phyloP scores from a whole-genome alignment of 2,329 filamentous ascomycete genomes.

The Alternaria solani region DNA sequence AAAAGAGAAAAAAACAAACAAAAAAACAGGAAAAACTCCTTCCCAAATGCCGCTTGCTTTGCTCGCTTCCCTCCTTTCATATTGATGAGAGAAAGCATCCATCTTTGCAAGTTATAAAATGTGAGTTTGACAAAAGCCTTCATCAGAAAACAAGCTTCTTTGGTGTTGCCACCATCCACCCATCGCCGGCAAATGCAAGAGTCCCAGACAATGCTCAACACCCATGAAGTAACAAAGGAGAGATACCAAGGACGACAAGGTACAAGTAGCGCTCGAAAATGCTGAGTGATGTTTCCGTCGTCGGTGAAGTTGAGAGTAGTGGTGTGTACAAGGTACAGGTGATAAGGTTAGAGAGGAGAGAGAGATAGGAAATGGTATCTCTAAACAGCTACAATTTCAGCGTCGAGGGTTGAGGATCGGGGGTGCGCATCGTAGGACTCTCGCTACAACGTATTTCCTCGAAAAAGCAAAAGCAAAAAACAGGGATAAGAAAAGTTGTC shows the following conservation, averaged over 20 bases:
- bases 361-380: constrained; percentile 50
- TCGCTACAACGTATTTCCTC: constrained; percentile 32
- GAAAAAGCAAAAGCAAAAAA: constrained; percentile 29
- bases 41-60: constrained; percentile 30
- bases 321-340: constrained; percentile 27
- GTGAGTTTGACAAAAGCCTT: constrained; percentile 21
- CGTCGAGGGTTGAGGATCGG: constrained; percentile 22
- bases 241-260: constrained; percentile 42
- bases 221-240: constrained; percentile 44
- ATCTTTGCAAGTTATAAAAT: constrained; percentile 9
- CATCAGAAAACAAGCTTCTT: constrained; percentile 31
- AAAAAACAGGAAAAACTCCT: constrained; percentile 24
- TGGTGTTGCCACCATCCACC: constrained; percentile 25
- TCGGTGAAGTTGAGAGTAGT: constrained; percentile 27
- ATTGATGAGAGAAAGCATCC: constrained; percentile 13
- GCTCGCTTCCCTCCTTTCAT: constrained; percentile 12
- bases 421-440: constrained; percentile 29
- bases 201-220: constrained; percentile 20
- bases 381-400: constrained; percentile 48
- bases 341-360: constrained; percentile 26
- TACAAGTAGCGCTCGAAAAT: constrained; percentile 22
- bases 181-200: constrained; percentile 23
- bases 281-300: constrained; percentile 18
- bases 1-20: constrained; percentile 9
- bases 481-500: constrained; percentile 50